Evolutionary conservation across 805 yeast species (phyloP).

Genomic region (Tetrapisispora phaffii): DNA sequence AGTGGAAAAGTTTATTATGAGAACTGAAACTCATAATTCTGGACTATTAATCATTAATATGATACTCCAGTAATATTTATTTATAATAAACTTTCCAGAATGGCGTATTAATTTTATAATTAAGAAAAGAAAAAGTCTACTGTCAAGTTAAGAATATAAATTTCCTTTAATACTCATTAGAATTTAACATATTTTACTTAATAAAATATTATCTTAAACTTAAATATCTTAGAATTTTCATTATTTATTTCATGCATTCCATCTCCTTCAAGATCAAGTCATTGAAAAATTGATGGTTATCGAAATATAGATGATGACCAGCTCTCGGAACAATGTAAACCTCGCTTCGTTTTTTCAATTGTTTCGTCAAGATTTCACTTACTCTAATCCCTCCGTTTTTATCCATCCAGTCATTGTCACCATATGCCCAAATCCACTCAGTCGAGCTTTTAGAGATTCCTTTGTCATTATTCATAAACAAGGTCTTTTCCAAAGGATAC

Average conservation of each 20-base stretch:
- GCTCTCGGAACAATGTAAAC: constrained; percentile 41
- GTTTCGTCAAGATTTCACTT: constrained; percentile 18
- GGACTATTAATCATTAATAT: no score
- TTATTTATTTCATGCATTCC: not conserved
- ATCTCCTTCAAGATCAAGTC: not conserved
- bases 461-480: constrained; percentile 7
- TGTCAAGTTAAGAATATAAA: no score
- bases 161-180: no score
- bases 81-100: no score
- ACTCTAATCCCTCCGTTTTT: constrained; percentile 32
- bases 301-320: constrained; percentile 77
- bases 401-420: constrained; percentile 67
- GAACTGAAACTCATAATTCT: no score
- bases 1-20: no score
- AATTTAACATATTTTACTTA: no score
- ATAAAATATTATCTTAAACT: no score
- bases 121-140: no score
- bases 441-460: constrained; percentile 40
- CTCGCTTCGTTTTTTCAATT: constrained; percentile 19
- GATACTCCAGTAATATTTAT: no score
- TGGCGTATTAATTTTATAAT: no score
- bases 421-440: constrained; percentile 76
- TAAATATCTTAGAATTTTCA: no score
- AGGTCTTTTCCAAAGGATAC: constrained; percentile 44
- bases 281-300: constrained; percentile 34